Base-by-base conservation (phyloP, 768 basidiomycete genomes). In the Gymnopilus dilepis region DNA sequence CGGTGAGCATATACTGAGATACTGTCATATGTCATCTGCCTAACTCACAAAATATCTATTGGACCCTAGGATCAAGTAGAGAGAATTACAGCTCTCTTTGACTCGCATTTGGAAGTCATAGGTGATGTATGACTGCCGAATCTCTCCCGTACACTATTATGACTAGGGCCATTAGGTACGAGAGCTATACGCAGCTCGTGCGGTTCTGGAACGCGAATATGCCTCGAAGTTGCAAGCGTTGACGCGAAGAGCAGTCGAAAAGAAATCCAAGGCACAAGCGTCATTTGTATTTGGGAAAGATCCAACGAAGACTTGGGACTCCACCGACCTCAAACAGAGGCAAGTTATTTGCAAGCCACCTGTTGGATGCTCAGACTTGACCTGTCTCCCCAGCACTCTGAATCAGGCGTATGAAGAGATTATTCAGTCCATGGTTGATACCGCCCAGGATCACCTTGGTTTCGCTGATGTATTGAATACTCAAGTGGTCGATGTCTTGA, bases 121-220 rank as follows among this genome's bases (percentile, higher is more conserved):
- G 72, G 72, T 60, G 90, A 92, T 78, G 90, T 91, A 72, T 70
- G 86, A 58, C 43, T 26, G 55, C 42, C n/a, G 33, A 19, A 22
- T 31, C 3, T 8, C 47, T 40, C 65, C 15, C 33, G 33, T 19
- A 15, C 17, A 33, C 41, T 8, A 22, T 60, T 19, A 34, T 22
- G 34, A 50, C 42, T 24, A 26, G 30, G 19, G 40, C n/a, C n/a
- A 56, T 3, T 65, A 94, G 92, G 83, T 91, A 56, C 85, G 89
- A 59, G 91, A 94, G 45, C 66, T 94, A 52, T 89, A 91, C 69
- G 78, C 79, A 42, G 89, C 88, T 53, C 83, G 88, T 45, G 86
- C 78, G 9, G 81, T 78, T 6, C 76, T 94, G 11, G 93, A 95
- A 73, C 85, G 88, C 54, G 92, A 95, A 70, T 94, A 92, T 70